These are phyloP conservation scores for Paracoccidioides lutzii DNA, from an alignment of 2,329 filamentous ascomycete genomes.

Conservation along the genomic window DNA sequence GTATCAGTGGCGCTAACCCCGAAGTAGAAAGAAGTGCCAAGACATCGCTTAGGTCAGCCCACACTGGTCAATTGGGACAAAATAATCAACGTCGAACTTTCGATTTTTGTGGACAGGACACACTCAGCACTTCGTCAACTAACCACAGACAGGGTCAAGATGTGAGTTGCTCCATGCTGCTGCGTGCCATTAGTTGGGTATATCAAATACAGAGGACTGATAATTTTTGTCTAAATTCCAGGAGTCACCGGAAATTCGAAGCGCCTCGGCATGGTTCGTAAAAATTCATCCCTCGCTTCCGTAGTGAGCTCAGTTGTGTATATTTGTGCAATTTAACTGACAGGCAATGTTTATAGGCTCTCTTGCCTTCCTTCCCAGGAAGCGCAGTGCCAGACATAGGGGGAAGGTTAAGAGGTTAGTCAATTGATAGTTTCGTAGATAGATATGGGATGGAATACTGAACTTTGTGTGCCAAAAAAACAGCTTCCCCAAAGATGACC, in stretches of 20 bases:
- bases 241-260: conserved; percentile 58
- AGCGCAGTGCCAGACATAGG: conserved; percentile 86
- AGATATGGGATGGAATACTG: conserved; percentile 14
- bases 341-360: conserved; percentile 39
- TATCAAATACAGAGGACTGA: not conserved
- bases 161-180: conserved; percentile 24
- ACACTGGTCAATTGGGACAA: conserved; percentile 32
- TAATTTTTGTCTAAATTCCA: conserved; percentile 13
- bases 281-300: not conserved
- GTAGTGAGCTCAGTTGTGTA: conserved; percentile 8
- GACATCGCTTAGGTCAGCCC: conserved; percentile 32
- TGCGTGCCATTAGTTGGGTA: not conserved
- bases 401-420: conserved; percentile 98
- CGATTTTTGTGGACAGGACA: conserved; percentile 26
- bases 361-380: conserved; percentile 74
- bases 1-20: not conserved
- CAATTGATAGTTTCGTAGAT: not conserved
- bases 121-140: conserved; percentile 33
- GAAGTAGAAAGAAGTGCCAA: conserved; percentile 13
- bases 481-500: conserved; percentile 99
- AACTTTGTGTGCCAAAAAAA: conserved; percentile 14
- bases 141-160: conserved; percentile 37
- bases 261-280: conserved; percentile 86
- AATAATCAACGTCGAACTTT: conserved; percentile 16
- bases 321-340: conserved; percentile 13